A percentile compares a stretch with the other conserved stretches of the same genome.
These are phyloP conservation scores for Mycena filopes DNA, from an alignment of 768 basidiomycete genomes.

Conservation along the genomic window DNA sequence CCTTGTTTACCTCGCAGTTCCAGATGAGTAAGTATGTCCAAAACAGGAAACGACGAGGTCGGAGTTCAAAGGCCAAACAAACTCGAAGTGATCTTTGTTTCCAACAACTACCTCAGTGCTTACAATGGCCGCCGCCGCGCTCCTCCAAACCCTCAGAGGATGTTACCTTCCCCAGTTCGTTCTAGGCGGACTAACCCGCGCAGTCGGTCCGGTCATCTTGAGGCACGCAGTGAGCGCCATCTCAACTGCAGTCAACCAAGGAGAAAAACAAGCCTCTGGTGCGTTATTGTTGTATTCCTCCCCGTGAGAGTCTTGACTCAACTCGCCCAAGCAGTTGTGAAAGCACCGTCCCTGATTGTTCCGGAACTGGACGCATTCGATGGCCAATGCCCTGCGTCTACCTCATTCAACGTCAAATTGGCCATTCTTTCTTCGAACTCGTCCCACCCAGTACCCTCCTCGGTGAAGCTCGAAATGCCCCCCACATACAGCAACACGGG, in stretches of 20 bases:
- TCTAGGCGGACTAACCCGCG: constrained; percentile 18
- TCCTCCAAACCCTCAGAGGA: neutral
- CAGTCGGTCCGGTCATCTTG: constrained; percentile 7
- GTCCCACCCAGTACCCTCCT: neutral
- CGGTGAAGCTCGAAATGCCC: neutral
- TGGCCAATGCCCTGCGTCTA: neutral
- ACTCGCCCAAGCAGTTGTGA: too few relatives aligned
- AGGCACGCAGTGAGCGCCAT: constrained; percentile 6
- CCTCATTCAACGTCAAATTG: too few relatives aligned
- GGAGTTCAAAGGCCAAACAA: too few relatives aligned
- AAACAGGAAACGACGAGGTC: too few relatives aligned
- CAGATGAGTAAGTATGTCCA: too few relatives aligned
- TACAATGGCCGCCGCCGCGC: neutral
- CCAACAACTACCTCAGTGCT: neutral
- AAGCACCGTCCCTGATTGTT: neutral
- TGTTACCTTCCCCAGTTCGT: constrained; percentile 15
- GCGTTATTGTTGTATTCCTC: neutral
- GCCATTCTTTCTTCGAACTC: neutral
- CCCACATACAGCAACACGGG: too few relatives aligned
- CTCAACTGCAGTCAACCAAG: neutral
- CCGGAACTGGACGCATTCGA: neutral
- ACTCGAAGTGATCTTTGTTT: neutral
- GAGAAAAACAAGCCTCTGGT: neutral
- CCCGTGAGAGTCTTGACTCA: too few relatives aligned
- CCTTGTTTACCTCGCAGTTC: too few relatives aligned